Percentiles rank a stretch among this genome's conserved stretches.
phyloP scores from a whole-genome alignment of 257 asterid genomes.

The Solanum sejunctum region DNA sequence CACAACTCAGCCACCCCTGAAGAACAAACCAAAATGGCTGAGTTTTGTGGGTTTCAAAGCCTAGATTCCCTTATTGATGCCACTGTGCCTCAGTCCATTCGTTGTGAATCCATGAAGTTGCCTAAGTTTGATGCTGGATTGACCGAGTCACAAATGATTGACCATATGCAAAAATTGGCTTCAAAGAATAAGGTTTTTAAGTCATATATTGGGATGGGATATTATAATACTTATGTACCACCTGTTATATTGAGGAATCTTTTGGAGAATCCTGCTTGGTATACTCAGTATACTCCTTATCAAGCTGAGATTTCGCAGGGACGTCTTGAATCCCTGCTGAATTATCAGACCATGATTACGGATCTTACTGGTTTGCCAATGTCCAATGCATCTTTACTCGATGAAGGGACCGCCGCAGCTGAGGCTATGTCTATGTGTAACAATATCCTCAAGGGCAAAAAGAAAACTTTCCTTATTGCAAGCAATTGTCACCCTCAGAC shows the following conservation, averaged over 20 bases:
- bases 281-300: constrained; percentile 95
- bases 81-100: constrained; percentile 87
- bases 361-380: constrained; percentile 93
- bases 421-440: constrained; percentile 99
- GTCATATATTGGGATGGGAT: constrained; percentile 94
- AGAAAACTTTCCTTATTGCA: constrained; percentile 79
- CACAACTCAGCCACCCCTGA: constrained; percentile 94
- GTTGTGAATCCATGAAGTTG: constrained; percentile 50
- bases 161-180: constrained; percentile 67
- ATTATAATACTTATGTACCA: constrained; percentile 74
- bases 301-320: constrained; percentile 99
- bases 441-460: constrained; percentile 75
- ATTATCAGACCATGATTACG: constrained; percentile 78
- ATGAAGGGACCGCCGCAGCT: constrained; percentile 95
- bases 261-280: constrained; percentile 97
- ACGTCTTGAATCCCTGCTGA: constrained; percentile 79
- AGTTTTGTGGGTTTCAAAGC: constrained; percentile 43
- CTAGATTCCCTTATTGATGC: constrained; percentile 73
- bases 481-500: constrained; percentile 97
- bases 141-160: constrained; percentile 86
- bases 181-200: constrained; percentile 65
- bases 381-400: constrained; percentile 94
- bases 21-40: constrained; percentile 76
- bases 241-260: constrained; percentile 86
- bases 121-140: constrained; percentile 64